Evolutionary conservation across 495 filamentous ascomycete genomes (phyloP), one percentile per base, ranked within the genome.

Genomic region (Tricharina praecox): DNA sequence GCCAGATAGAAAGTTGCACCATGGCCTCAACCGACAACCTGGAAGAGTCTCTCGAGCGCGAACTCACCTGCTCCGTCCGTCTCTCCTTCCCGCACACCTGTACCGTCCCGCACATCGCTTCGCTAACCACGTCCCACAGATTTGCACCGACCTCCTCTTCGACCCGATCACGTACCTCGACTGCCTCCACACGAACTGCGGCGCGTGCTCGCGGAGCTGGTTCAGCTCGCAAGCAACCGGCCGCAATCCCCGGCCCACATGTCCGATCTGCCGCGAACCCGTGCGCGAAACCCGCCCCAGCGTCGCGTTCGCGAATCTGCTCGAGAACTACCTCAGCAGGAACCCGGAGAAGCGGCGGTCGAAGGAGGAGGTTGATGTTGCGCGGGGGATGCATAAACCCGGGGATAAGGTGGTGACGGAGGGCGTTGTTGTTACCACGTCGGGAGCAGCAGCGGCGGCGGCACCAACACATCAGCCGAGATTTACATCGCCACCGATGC

Each of bases 111-210:
- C 25, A 25, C 38, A 33, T 43, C 32, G 25, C 45, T 39, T 48
- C 16, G 11, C 51, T 47, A 34, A 48, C 38, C 28, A 20, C 28
- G n/a, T 1, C 15, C 18, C 40, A n/a, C 52, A 95, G 88, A 95
- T 97, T 54, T 97, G 90, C 65, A 87, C 87, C 50, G 90, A 96
- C 58, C 71, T 96, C 46, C 81, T 97, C 51, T 93, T 84, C 68
- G 83, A 94, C 62, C 90, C 90, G 16, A 76, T 96, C 50, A 94
- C 87, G 28, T 82, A 94, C 51, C 82, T 97, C 61, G 85, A 96
- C 69, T 97, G 90, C 62, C 77, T 97, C 2, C 90, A 97, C 67
- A 93, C 86, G 26, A 96, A 92, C 67, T 96, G 90, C 67, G 90
- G 85, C 47, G 80, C 82, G 23, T 97, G 90, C 61, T 62, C 95